A percentile compares a stretch with the other conserved stretches of the same genome.
These are phyloP conservation scores for Debaryomyces prosopidis DNA, from an alignment of 805 yeast species.

Conservation along the genomic window DNA sequence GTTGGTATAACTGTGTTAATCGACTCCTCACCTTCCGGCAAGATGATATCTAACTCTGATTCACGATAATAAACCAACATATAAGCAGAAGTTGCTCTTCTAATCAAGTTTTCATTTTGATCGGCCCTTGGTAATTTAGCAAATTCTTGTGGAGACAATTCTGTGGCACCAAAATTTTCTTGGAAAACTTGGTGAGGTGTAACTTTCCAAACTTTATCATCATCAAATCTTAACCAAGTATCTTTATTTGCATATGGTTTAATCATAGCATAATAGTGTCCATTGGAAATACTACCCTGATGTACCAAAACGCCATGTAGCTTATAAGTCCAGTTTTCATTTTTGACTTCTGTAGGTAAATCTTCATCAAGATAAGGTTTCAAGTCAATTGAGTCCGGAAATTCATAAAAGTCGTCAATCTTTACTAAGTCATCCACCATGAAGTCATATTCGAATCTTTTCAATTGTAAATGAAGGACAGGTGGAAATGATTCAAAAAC, in stretches of 20 bases:
- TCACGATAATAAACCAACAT: conserved; percentile 92
- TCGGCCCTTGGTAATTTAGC: conserved; percentile 56
- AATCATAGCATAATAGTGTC: conserved; percentile 94
- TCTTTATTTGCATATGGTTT: conserved; percentile 68
- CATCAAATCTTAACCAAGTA: conserved; percentile 90
- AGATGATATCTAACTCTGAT: conserved; percentile 52
- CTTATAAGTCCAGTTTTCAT: conserved; percentile 73
- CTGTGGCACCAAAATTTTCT: conserved; percentile 86
- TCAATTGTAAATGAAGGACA: conserved; percentile 88
- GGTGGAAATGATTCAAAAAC: conserved; percentile 89
- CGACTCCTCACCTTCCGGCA: conserved; percentile 59
- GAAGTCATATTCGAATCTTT: conserved; percentile 93
- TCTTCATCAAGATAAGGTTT: conserved; percentile 72
- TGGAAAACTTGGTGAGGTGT: conserved; percentile 84
- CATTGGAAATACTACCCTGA: conserved; percentile 92
- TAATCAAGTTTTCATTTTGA: conserved; percentile 59
- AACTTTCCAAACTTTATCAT: conserved; percentile 89
- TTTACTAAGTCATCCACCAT: conserved; percentile 85
- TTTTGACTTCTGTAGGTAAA: conserved; percentile 35
- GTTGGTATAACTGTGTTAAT: conserved; percentile 46
- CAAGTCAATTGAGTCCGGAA: conserved; percentile 79
- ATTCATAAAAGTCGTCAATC: conserved; percentile 89
- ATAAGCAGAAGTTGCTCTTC: conserved; percentile 91
- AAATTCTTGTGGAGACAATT: conserved; percentile 48
- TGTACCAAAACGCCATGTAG: conserved; percentile 95